phyloP scores from a whole-genome alignment of 2,329 filamentous ascomycete species.

The Claviceps humidiphila region DNA sequence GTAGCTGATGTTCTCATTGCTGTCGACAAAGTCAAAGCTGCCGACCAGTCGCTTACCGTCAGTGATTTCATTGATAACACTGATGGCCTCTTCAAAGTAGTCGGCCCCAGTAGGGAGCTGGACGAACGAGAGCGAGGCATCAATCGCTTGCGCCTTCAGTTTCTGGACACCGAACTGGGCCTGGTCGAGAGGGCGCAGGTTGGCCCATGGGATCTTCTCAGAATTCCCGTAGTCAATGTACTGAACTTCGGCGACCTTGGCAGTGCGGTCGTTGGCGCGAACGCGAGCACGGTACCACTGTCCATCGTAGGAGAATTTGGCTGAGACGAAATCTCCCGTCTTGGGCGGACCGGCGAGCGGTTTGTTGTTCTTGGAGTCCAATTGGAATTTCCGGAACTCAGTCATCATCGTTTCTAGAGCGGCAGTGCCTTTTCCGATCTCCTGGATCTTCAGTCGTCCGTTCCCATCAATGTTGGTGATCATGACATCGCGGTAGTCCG shows the following conservation, averaged over 20 bases:
- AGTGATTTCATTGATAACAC: conserved; percentile 61
- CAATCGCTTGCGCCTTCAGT: conserved; percentile 74
- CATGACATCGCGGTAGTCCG: conserved; percentile 85
- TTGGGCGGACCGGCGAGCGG: conserved; percentile 67
- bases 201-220: conserved; percentile 74
- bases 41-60: conserved; percentile 70
- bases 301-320: conserved; percentile 77
- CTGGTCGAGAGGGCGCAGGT: conserved; percentile 68
- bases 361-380: conserved; percentile 67
- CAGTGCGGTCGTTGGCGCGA: conserved; percentile 81
- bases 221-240: conserved; percentile 97
- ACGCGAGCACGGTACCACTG: conserved; percentile 93
- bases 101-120: conserved; percentile 74
- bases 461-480: conserved; percentile 80
- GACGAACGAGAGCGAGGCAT: conserved; percentile 76
- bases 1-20: conserved; percentile 68
- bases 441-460: conserved; percentile 78
- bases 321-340: conserved; percentile 80
- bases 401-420: conserved; percentile 80
- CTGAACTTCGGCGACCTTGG: conserved; percentile 77
- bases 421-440: conserved; percentile 74
- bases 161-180: conserved; percentile 67
- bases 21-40: conserved; percentile 73
- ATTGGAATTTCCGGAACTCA: conserved; percentile 81
- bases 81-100: conserved; percentile 70